Evolutionary conservation across 2,329 filamentous ascomycete genomes (phyloP), one percentile per base, ranked within the genome.

Genomic region (Didymellaceae sp.): DNA sequence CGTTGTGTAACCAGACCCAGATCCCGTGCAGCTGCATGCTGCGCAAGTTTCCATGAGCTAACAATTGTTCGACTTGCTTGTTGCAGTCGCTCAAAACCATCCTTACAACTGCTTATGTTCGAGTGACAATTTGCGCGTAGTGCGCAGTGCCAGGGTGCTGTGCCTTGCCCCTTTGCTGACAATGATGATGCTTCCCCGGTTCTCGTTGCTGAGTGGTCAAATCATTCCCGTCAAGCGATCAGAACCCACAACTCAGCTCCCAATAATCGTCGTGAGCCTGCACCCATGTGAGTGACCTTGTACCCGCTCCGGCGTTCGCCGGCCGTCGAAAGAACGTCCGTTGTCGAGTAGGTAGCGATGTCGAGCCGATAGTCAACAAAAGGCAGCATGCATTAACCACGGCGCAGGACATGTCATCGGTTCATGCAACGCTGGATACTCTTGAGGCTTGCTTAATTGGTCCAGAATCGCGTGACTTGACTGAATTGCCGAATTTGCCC

Each of bases 371-470:
- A 20, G 26, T 44, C 34, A 33, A 45, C 22, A 38, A 37, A 45
- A 42, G 39, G 45, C 33, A 32, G 42, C 49, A 37, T 46, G 45
- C 39, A 30, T 35, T 28, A 44, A 37, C 40, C 32, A 49, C 49
- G 44, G 52, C 49, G 48, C 49, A 52, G 53, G 39, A 17, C 31
- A 38, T 25, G 47, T 45, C 49, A 39, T 52, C 32, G 14, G n/a
- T 46, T 52, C 35, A 54, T 61, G 56, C 51, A 51, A 58, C 48
- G 25, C 41, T 50, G 42, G 48, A 38, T 54, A 54, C 57, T 53
- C 55, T 50, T 40, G 45, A 44, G 35, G 28, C 24, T 33, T 44
- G 45, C 45, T 35, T 45, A 39, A 6, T n/a, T 30, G n/a, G n/a
- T n/a, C n/a, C n/a, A n/a, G n/a, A n/a, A n/a, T n/a, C 50, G 55